Base-by-base conservation (phyloP, 768 basidiomycete species). In the Pulveroboletus sp. region DNA sequence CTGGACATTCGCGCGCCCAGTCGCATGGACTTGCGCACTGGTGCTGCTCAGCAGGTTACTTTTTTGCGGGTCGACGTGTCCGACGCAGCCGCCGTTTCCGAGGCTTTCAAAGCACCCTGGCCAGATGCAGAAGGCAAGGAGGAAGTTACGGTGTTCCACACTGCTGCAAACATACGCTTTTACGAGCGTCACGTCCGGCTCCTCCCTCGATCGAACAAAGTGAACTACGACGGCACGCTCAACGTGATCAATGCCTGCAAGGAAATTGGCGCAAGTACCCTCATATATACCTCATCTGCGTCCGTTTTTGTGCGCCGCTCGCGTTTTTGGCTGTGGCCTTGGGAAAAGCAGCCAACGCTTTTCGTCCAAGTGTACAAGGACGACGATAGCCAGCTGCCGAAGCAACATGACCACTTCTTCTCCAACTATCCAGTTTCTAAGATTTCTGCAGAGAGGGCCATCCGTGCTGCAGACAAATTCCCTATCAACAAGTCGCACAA, bases 401-500 rank as follows among this genome's bases (percentile, higher is more conserved):
- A 71, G 57, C 68, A 61, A 5, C 84, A 86, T 55, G 66, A 75
- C 13, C 72, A 84, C 12, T 85, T 82, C 62, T 89, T 87, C 66
- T 90, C 87, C 12, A 90, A 90, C 61, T 90, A 90, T 48, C 85
- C 87, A 0, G 77, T 70, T 20, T 80, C 84, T 34, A 90, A 90
- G 61, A 57, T 69, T 8, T 65, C 70, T 23, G 87, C 79, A 1
- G 88, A 90, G 61, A 53, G 53, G 31, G 59, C 64, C 11, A 77
- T 82, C 12, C 68, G 76, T 45, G 55, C 59, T 55, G 63, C 78
- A 64, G 55, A 78, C 68, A 45, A 66, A 49, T 61, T 68, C n/a
- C 49, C 56, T 2, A 67, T 69, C 4, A 63, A 50, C 13, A 16
- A 60, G 69, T 17, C 51, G 36, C 48, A 51, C 19, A 58, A 71